These are phyloP conservation scores for Asterionellopsis glacialis DNA, from an alignment of 108 stramenopile genomes.

Conservation along the genomic window DNA sequence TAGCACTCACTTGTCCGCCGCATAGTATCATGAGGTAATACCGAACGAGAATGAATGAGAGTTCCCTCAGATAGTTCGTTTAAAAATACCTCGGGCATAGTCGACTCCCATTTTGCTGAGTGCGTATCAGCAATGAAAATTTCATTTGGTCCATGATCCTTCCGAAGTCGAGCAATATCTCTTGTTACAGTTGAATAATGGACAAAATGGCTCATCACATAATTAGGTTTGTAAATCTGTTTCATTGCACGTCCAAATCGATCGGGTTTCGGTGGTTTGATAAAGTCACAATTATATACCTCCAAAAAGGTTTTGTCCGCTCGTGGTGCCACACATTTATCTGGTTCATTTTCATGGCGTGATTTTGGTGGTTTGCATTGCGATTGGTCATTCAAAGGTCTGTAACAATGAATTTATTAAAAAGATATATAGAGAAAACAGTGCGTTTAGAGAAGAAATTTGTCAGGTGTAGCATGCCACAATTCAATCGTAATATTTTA, in stretches of 20 bases:
- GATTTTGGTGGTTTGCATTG: background rate
- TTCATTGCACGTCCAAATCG: conserved; percentile 67
- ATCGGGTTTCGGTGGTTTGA: conserved; percentile 54
- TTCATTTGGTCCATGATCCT: conserved; percentile 1
- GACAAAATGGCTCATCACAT: conserved; percentile 73
- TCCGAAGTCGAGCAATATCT: conserved; percentile 1
- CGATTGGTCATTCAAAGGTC: conserved; percentile 5
- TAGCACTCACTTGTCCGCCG: conserved; percentile 35
- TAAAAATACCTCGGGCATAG: conserved; percentile 14
- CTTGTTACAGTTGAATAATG: conserved; percentile 74
- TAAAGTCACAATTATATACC: conserved; percentile 72
- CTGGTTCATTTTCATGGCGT: background rate
- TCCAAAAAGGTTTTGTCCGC: conserved; percentile 44
- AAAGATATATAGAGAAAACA: background rate
- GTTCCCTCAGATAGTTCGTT: conserved; percentile 15
- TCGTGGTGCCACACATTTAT: conserved; percentile 21
- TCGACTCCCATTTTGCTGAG: background rate
- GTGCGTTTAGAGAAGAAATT: background rate
- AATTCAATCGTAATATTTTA: background rate
- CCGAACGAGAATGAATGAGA: conserved; percentile 19
- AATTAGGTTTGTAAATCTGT: conserved; percentile 71
- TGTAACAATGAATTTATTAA: background rate
- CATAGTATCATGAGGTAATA: conserved; percentile 52
- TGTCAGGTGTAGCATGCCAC: background rate
- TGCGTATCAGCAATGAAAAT: background rate